phyloP scores from a whole-genome alignment of 2,329 filamentous ascomycete genomes.

The Gaeumannomyces tritici region DNA sequence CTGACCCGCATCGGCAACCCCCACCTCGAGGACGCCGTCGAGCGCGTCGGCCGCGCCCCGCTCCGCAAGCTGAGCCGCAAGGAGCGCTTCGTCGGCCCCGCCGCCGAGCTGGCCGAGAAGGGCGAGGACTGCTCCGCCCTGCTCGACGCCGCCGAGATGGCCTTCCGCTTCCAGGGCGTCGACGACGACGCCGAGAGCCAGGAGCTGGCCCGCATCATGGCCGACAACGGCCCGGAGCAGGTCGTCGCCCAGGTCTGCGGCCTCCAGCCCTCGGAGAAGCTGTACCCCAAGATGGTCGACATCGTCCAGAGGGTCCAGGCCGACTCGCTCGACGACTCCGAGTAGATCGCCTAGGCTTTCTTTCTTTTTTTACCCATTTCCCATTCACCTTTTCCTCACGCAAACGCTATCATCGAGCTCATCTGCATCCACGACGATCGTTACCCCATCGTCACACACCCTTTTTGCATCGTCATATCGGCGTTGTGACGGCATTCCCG shows the following conservation, averaged over 20 bases:
- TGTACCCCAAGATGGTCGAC: slow-evolving; percentile 66
- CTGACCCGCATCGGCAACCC: slow-evolving; percentile 89
- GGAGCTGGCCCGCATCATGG: slow-evolving; percentile 79
- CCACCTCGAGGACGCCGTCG: slow-evolving; percentile 81
- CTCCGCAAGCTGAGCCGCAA: slow-evolving; percentile 89
- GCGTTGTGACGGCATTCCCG: neutral
- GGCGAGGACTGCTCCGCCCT: slow-evolving; percentile 65
- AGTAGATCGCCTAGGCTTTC: neutral
- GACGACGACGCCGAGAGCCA: slow-evolving; percentile 82
- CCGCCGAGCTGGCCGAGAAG: slow-evolving; percentile 76
- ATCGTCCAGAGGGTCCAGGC: slow-evolving; percentile 78
- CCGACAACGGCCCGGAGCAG: slow-evolving; percentile 59
- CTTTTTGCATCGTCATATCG: neutral
- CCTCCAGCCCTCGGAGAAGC: slow-evolving; percentile 64
- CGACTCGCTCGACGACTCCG: slow-evolving; percentile 25
- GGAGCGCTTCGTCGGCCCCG: slow-evolving; percentile 92
- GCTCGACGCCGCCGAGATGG: slow-evolving; percentile 79
- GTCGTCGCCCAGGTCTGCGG: slow-evolving; percentile 77
- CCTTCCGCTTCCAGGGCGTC: slow-evolving; percentile 91
- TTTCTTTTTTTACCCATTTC: neutral
- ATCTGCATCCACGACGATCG: neutral
- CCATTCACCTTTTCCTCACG: neutral
- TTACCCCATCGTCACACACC: neutral
- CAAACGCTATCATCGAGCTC: neutral
- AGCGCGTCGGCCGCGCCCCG: slow-evolving; percentile 90